A percentile compares a stretch with the other conserved stretches of the same genome.
Evolutionary conservation across 306 rosid genomes (phyloP).

Genomic region (Erythrophleum fordii): DNA sequence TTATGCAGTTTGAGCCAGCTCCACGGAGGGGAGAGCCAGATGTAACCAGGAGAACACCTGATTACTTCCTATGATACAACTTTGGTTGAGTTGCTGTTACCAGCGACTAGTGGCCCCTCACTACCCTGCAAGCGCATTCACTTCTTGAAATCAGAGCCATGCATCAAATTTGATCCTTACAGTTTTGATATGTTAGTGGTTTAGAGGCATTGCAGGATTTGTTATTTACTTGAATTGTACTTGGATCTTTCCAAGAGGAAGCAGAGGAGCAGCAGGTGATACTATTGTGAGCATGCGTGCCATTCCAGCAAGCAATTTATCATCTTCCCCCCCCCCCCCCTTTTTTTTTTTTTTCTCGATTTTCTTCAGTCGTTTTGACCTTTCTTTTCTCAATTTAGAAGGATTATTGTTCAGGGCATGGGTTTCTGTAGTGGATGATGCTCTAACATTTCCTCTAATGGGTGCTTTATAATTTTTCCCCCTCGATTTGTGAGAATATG

Average conservation of each 20-base stretch:
- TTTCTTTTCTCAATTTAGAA: constrained; percentile 37
- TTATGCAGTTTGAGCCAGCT: constrained; percentile 72
- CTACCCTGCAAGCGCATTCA: constrained; percentile 20
- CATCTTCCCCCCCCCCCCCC: constrained; percentile 1
- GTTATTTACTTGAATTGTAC: constrained; percentile 30
- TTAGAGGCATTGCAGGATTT: constrained; percentile 32
- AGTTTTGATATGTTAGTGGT: constrained; percentile 28
- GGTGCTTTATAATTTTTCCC: constrained; percentile 38
- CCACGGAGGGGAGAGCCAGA: constrained; percentile 86
- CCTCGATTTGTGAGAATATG: constrained; percentile 10
- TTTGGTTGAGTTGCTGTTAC: constrained; percentile 37
- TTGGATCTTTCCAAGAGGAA: constrained; percentile 27
- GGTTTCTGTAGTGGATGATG: constrained; percentile 50
- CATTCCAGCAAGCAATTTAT: constrained; percentile 33
- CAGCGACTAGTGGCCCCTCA: constrained; percentile 14
- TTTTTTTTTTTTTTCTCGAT: not conserved
- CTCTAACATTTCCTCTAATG: constrained; percentile 30
- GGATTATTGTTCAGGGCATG: constrained; percentile 45
- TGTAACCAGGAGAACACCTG: constrained; percentile 76
- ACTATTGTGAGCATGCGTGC: not conserved
- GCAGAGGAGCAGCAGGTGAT: constrained; percentile 36
- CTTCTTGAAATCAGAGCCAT: constrained; percentile 22
- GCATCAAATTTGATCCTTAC: constrained; percentile 20
- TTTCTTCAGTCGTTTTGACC: not conserved
- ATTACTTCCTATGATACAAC: constrained; percentile 61